Base-by-base conservation (phyloP, 129 eudicot genomes). In the Ambrosia trifida region DNA sequence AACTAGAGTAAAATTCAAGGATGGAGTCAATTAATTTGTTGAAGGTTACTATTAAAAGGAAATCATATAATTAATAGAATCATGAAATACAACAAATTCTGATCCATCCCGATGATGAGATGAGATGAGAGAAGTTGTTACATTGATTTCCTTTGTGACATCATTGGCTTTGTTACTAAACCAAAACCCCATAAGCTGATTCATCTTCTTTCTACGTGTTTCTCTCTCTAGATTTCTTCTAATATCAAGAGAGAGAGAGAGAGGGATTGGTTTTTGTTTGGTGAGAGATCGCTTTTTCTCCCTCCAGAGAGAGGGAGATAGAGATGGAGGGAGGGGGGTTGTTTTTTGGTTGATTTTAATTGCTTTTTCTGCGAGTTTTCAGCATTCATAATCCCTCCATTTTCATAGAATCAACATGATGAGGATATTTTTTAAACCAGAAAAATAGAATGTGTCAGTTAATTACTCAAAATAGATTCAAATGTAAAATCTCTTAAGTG, bases 81-180 rank as follows among this genome's bases (percentile, higher is more conserved):
- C 41, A 30, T n/a, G n/a, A n/a, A n/a, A n/a, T n/a, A n/a, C n/a
- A n/a, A 0, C 2, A 24, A 11, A 58, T 3, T 12, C 3, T 30
- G 17, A 58, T 1, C 11, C 2, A 0, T 3, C 4, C 14, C 8
- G 14, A 20, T 43, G 6, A 36, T 36, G 54, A 44, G 13, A 44
- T 28, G 3, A 5, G 11, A 3, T 2, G 5, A 11, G 10, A 7
- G 38, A 18, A 44, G 5, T 5, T 2, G 4, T 2, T 20, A 67
- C 72, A 32, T n/a, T 47, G 61, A 68, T 50, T 47, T 68, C 72
- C 17, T 68, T 68, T 30, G 30, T 52, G 33, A 41, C 70, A 4
- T 67, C 72, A 46, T 68, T n/a, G 61, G 72, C 45, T 49, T 68
- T 35, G 45, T 11, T 68, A 16, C 43, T 72, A 61, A 72, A 72